These are phyloP conservation scores for Diplodia intermedia DNA, from an alignment of 2,329 filamentous ascomycete genomes.

Conservation along the genomic window DNA sequence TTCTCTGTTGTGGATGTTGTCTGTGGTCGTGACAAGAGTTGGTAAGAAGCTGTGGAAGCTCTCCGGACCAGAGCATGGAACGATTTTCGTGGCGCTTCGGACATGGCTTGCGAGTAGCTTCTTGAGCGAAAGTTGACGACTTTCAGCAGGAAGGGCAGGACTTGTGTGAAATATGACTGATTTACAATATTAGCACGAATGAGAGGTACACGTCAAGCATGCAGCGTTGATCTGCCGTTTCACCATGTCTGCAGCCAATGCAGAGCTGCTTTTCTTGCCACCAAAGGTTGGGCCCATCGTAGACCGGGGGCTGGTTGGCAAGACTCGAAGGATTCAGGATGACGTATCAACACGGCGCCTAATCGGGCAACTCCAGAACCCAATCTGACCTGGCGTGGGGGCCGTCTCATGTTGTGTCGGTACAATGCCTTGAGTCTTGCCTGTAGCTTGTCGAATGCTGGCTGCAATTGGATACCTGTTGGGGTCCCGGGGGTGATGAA, in stretches of 20 bases:
- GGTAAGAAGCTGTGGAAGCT: neutral
- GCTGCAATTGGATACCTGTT: neutral
- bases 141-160: neutral
- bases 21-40: neutral
- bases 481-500: neutral
- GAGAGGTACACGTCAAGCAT: neutral
- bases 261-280: neutral
- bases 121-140: no score
- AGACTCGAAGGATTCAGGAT: neutral
- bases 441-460: neutral
- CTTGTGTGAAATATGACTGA: neutral
- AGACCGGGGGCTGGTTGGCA: neutral
- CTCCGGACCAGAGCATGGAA: neutral
- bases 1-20: neutral
- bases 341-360: neutral
- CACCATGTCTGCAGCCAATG: neutral
- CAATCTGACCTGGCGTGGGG: neutral
- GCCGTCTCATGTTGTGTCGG: neutral
- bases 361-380: neutral
- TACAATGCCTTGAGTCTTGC: neutral
- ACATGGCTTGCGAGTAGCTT: no score
- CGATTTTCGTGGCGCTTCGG: neutral
- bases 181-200: neutral
- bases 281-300: neutral
- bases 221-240: neutral